phyloP scores from a whole-genome alignment of 768 basidiomycete species.

The Mycena metata region DNA sequence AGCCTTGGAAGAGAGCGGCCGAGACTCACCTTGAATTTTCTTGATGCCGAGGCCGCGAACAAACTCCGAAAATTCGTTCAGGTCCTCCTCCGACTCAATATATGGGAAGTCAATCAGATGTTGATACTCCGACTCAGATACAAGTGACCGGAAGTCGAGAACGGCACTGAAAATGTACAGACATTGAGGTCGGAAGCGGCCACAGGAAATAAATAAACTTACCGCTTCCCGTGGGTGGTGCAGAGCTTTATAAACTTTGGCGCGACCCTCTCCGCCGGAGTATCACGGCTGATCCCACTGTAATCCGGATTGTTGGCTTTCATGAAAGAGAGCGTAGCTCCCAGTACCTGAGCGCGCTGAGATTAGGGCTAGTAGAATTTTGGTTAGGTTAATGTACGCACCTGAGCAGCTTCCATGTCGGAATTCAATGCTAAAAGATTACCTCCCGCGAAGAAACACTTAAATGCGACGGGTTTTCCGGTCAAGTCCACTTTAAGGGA shows the following conservation, averaged over 20 bases:
- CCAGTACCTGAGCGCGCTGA: constrained; percentile 3
- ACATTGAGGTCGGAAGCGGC: too few species aligned
- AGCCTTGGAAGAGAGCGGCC: neutral
- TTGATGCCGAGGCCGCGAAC: neutral
- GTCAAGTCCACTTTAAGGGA: too few species aligned
- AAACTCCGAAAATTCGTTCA: neutral
- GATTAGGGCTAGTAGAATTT: too few species aligned
- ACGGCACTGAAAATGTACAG: neutral
- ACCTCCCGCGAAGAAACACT: constrained; percentile 22
- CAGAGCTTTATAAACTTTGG: too few species aligned
- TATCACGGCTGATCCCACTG: too few species aligned
- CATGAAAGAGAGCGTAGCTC: constrained; percentile 20
- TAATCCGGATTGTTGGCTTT: too few species aligned
- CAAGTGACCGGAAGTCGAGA: neutral
- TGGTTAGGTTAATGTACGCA: too few species aligned
- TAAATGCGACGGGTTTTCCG: too few species aligned
- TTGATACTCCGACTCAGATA: neutral
- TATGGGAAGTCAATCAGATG: neutral
- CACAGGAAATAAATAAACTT: too few species aligned
- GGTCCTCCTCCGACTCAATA: neutral
- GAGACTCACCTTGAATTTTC: too few species aligned
- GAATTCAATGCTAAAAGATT: constrained; percentile 28
- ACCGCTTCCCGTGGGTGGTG: too few species aligned
- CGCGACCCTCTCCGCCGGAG: too few species aligned
- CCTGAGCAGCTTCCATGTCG: constrained; percentile 35